Conservation (phyloP, 75 land plant species). For the Azolla pinnata region DNA sequence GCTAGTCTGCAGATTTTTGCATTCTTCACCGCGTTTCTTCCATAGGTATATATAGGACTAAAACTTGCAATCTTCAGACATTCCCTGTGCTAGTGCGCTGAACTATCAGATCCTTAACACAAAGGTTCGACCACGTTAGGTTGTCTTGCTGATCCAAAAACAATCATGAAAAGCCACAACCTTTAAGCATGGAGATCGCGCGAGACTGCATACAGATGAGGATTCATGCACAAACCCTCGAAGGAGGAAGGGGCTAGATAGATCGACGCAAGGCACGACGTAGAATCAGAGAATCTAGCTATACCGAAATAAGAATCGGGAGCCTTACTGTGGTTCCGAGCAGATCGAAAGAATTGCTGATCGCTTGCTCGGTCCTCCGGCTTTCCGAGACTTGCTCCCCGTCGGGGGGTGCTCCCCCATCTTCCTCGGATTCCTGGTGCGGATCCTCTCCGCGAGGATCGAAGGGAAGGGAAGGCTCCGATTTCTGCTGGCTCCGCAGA, state of each 20-base stretch:
- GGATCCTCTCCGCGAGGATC: slow-evolving; percentile 5
- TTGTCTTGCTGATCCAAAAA: too few relatives aligned
- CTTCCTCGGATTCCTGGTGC: too few relatives aligned
- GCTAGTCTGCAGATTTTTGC: too few relatives aligned
- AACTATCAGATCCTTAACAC: too few relatives aligned
- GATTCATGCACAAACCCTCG: neutral
- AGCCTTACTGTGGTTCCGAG: slow-evolving; percentile 34
- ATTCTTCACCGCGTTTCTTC: too few relatives aligned
- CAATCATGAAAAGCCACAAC: too few relatives aligned
- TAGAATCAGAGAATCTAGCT: too few relatives aligned
- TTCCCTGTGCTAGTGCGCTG: too few relatives aligned
- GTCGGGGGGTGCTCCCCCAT: too few relatives aligned
- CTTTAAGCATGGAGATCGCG: neutral
- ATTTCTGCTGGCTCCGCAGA: slow-evolving; percentile 21
- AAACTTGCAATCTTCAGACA: too few relatives aligned
- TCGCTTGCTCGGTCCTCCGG: slow-evolving; percentile 11
- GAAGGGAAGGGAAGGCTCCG: neutral
- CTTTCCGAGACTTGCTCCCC: slow-evolving; percentile 15
- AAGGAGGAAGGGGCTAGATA: neutral
- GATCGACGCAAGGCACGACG: neutral
- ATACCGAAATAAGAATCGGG: neutral
- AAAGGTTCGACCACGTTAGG: too few relatives aligned
- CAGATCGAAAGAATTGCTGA: slow-evolving; percentile 37
- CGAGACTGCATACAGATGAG: neutral
- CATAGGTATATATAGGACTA: too few relatives aligned